These are phyloP conservation scores for Aspergillus sp. DNA, from an alignment of 2,329 filamentous ascomycete species.

Conservation along the genomic window DNA sequence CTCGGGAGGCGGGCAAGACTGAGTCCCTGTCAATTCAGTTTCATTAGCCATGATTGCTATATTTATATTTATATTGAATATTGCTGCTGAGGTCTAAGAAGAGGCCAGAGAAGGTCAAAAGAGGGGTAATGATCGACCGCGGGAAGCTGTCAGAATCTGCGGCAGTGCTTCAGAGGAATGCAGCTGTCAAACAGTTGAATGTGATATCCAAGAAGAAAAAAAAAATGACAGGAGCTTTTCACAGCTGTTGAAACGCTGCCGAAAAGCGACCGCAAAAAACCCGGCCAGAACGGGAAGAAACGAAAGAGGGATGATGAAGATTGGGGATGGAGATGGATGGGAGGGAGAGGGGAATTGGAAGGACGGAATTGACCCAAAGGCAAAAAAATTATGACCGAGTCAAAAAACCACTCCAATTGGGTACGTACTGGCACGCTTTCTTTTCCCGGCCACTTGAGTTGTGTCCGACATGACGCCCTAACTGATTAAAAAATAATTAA, in stretches of 20 bases:
- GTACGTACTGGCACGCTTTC: conserved; percentile 36
- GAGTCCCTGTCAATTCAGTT: conserved; percentile 61
- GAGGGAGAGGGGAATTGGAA: not conserved
- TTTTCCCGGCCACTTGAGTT: conserved; percentile 29
- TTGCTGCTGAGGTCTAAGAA: not conserved
- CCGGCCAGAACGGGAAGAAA: not conserved
- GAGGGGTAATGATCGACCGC: not conserved
- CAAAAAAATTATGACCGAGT: conserved; percentile 1
- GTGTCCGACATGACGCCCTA: conserved; percentile 27
- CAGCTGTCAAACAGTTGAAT: too few relatives aligned
- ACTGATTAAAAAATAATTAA: conserved; percentile 3
- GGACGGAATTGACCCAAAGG: not conserved
- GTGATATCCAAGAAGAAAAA: not conserved
- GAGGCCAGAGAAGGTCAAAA: conserved; percentile 3
- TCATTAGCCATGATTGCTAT: conserved; percentile 20
- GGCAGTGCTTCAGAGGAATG: too few relatives aligned
- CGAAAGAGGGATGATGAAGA: not conserved
- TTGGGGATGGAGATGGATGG: not conserved
- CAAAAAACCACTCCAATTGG: not conserved
- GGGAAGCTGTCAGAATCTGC: too few relatives aligned
- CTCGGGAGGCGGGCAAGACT: conserved; percentile 87
- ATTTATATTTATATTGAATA: conserved; percentile 1
- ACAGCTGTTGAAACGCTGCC: not conserved
- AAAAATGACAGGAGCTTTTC: not conserved
- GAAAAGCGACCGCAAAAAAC: not conserved